A percentile compares a stretch with the other conserved stretches of the same genome.
Conservation (phyloP, 2,329 filamentous ascomycete genomes). For the Arthrobotrys musiformis region DNA sequence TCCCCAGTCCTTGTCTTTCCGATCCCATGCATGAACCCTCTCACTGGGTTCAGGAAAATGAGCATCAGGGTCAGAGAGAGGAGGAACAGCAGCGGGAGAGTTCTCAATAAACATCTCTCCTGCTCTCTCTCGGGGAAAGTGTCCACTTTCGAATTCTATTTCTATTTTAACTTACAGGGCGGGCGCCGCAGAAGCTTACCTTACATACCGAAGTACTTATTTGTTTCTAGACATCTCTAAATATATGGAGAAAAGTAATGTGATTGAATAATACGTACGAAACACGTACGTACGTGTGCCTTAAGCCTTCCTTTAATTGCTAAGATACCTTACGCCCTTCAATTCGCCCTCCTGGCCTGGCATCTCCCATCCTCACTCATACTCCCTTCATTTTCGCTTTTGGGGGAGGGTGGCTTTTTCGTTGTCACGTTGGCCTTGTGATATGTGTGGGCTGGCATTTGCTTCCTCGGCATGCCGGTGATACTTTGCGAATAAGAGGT, state of each 20-base stretch:
- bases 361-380: constrained; percentile 2
- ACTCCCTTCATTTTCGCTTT: constrained; percentile 7
- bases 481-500: constrained; percentile 34
- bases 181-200: constrained; percentile 45
- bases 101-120: not conserved
- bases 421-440: constrained; percentile 45
- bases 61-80: constrained; percentile 40
- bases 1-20: constrained; percentile 23
- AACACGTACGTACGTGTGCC: not conserved
- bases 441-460: constrained; percentile 13
- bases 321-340: constrained; percentile 20
- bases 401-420: constrained; percentile 8
- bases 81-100: too few relatives aligned
- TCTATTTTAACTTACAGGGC: constrained; percentile 49
- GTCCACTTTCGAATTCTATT: too few relatives aligned
- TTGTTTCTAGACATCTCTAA: not conserved
- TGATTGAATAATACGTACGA: constrained; percentile 36
- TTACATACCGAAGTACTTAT: not conserved
- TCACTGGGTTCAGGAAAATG: constrained; percentile 48
- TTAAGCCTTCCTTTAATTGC: constrained; percentile 12
- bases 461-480: constrained; percentile 26
- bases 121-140: not conserved
- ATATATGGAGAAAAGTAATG: constrained; percentile 21
- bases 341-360: constrained; percentile 32
- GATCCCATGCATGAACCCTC: constrained; percentile 46